Evolutionary conservation across 371 early-diverging fungal genomes (phyloP).

Genomic region (Syncephalastrum racemosum): DNA sequence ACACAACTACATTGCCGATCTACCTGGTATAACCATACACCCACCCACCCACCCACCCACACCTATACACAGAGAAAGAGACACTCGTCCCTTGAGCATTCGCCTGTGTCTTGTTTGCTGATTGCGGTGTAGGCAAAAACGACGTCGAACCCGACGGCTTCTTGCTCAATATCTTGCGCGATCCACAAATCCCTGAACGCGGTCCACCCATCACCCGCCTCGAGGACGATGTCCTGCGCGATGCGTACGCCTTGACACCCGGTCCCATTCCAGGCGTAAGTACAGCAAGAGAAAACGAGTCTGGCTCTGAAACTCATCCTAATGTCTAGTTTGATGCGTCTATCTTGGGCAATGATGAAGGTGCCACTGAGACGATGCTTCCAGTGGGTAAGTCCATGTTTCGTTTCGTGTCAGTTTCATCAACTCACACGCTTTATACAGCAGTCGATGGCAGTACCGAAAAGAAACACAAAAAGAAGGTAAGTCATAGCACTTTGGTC

Average conservation of each 20-base stretch:
- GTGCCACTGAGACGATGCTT: slow-evolving; percentile 14
- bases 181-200: slow-evolving; percentile 39
- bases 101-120: no score
- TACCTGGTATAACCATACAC: slow-evolving; percentile 51
- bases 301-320: not conserved
- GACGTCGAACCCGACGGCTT: slow-evolving; percentile 43
- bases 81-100: no score
- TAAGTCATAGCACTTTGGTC: slow-evolving; percentile 12
- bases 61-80: no score
- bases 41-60: no score
- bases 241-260: slow-evolving; percentile 53
- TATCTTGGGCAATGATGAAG: slow-evolving; percentile 54
- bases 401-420: no score
- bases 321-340: slow-evolving; percentile 55
- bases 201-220: slow-evolving; percentile 36
- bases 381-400: not conserved
- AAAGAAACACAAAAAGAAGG: slow-evolving; percentile 65
- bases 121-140: slow-evolving; percentile 27
- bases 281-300: not conserved
- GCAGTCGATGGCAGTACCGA: slow-evolving; percentile 45
- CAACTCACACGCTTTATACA: not conserved
- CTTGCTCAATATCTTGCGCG: slow-evolving; percentile 38
- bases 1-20: slow-evolving; percentile 49
- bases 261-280: slow-evolving; percentile 63
- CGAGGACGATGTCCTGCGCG: slow-evolving; percentile 47